Evolutionary conservation across 306 rosid genomes (phyloP), one percentile per base, ranked within the genome.

Genomic region (Lotus japonicus): DNA sequence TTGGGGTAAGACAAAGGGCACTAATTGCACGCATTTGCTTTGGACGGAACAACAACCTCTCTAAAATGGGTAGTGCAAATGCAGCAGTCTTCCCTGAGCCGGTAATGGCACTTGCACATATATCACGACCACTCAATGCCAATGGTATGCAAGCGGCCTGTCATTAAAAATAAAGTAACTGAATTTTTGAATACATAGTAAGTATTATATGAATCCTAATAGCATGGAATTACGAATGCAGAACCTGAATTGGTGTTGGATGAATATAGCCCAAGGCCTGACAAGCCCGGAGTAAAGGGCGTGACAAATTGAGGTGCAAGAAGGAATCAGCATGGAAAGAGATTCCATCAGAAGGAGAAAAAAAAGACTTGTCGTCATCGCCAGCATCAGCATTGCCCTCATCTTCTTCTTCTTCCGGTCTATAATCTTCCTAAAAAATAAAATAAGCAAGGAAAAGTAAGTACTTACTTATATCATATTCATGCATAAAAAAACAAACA

Each of bases 1-100:
- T 87, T 62, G 99, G 99, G 39, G 99, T 95, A 66, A 95, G 92
- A 70, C 87, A 79, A 66, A 95, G 92, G 67, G 88, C 99, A 50
- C 99, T 87, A 55, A 95, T 95, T 13, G 99, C 99, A 14, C 67
- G 86, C 61, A 72, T 48, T 9, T 88, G 84, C 67, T 90, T 95
- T 0, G 97, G 96, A 58, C 97, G 97, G 75, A 68, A 90, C 72
- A 88, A 72, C 69, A 95, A 85, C 77, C 99, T 90, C 88, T 95
- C 99, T 70, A 95, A 64, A 4, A 97, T 88, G 55, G 97, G 99
- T 19, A 95, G 77, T 0, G 99, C 77, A 71, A 90, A 95, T 55
- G 99, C 99, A 48, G 97, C 99, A 2, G 99, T 95, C 97, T 95
- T 95, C 33, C 99, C 99, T 0, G 99, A 95, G 68, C 99, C 99